These are phyloP conservation scores for Trichosporon asahii DNA, from an alignment of 1,284 basidiomycete species.

Conservation along the genomic window DNA sequence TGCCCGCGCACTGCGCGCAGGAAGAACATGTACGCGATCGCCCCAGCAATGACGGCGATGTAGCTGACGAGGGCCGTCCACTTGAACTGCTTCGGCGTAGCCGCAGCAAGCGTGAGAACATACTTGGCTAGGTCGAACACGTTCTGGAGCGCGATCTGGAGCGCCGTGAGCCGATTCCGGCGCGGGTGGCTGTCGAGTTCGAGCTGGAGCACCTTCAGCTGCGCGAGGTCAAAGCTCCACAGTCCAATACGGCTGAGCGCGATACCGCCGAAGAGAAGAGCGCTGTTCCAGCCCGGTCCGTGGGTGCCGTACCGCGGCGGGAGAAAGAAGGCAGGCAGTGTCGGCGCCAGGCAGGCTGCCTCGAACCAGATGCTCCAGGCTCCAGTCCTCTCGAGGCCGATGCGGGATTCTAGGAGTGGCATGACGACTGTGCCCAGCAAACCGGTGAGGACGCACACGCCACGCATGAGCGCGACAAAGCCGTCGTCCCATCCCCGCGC, in stretches of 20 bases:
- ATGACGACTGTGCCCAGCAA: conserved; percentile 54
- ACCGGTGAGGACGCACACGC: conserved; percentile 33
- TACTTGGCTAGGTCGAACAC: conserved; percentile 51
- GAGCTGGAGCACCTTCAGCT: conserved; percentile 51
- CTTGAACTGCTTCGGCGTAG: conserved; percentile 40
- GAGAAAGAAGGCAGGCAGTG: conserved; percentile 36
- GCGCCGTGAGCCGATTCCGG: conserved; percentile 48
- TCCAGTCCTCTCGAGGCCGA: conserved; percentile 51
- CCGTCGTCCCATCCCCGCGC: conserved; percentile 45
- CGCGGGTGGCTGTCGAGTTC: conserved; percentile 48
- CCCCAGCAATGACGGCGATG: conserved; percentile 39
- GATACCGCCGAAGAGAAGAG: conserved; percentile 41
- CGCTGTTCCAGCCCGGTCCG: conserved; percentile 36
- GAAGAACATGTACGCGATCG: conserved; percentile 36
- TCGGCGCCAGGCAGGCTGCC: conserved; percentile 43
- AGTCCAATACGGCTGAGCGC: conserved; percentile 48
- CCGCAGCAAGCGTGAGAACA: conserved; percentile 34
- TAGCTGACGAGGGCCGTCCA: conserved; percentile 52
- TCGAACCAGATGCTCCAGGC: conserved; percentile 54
- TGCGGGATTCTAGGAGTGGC: conserved; percentile 49
- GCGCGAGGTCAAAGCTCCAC: conserved; percentile 54
- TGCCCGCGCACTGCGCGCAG: conserved; percentile 41
- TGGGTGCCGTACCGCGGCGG: conserved; percentile 37
- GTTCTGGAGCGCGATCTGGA: conserved; percentile 52
- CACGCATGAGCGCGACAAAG: conserved; percentile 53